Percentiles rank a stretch among this genome's conserved stretches.
Evolutionary conservation across 148 eudicot species (phyloP).

Genomic region (Heliosperma pusillum): DNA sequence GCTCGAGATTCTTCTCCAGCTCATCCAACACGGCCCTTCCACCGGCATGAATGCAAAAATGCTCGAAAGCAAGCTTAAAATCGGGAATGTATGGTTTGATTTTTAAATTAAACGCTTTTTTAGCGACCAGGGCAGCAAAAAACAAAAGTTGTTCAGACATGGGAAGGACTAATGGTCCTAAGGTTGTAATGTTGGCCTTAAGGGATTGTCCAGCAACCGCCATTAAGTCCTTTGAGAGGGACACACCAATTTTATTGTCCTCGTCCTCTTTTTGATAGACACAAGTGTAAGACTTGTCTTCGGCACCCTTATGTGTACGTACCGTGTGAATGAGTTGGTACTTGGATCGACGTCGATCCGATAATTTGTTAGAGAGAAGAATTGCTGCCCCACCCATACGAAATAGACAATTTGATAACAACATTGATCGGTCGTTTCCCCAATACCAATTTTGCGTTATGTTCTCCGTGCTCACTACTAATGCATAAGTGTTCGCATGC

Average conservation of each 20-base stretch:
- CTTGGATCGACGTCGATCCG: slow-evolving; percentile 37
- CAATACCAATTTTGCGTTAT: slow-evolving; percentile 43
- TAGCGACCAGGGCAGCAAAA: slow-evolving; percentile 28
- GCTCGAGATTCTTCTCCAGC: slow-evolving; percentile 39
- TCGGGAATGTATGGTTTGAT: slow-evolving; percentile 46
- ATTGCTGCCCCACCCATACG: slow-evolving; percentile 54
- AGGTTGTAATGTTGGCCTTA: slow-evolving; percentile 44
- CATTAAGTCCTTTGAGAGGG: slow-evolving; percentile 45
- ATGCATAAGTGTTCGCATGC: slow-evolving; percentile 34
- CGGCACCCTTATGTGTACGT: slow-evolving; percentile 44
- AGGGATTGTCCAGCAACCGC: slow-evolving; percentile 47
- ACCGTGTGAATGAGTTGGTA: slow-evolving; percentile 43
- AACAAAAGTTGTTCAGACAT: slow-evolving; percentile 41
- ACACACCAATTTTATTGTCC: slow-evolving; percentile 26
- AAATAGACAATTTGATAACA: slow-evolving; percentile 39
- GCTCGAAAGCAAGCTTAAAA: slow-evolving; percentile 40
- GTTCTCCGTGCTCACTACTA: slow-evolving; percentile 50
- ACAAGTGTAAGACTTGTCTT: slow-evolving; percentile 36
- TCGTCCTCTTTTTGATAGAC: slow-evolving; percentile 41
- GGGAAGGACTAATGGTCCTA: slow-evolving; percentile 42
- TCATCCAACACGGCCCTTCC: slow-evolving; percentile 43
- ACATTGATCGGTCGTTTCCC: slow-evolving; percentile 48
- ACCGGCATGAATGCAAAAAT: slow-evolving; percentile 47
- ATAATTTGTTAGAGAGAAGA: slow-evolving; percentile 29
- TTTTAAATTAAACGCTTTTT: slow-evolving; percentile 33